Evolutionary conservation across 257 asterid genomes (phyloP), one percentile per base, ranked within the genome.

Genomic region (Jaltomata sinuosa): DNA sequence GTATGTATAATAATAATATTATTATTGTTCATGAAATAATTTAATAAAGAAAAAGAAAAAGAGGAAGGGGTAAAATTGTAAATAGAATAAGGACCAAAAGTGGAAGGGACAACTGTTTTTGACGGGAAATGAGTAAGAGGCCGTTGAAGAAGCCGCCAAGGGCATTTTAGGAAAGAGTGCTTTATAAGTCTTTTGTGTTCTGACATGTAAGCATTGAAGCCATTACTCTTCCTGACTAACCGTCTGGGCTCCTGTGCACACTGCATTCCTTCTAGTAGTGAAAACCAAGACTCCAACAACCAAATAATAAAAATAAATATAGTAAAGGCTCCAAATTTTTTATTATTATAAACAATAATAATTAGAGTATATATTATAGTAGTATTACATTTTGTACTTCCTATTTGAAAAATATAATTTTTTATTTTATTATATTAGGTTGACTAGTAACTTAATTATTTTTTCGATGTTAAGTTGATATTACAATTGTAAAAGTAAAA

Each of bases 201-300:
- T 45, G 80, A 83, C 67, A 64, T 16, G 67, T 72, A 32, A 83
- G 80, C 40, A 45, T 65, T 67, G 42, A 49, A 49, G 29, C 81
- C 77, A 65, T 32, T 49, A 36, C 68, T 81, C 36, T 10, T 57
- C 12, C 53, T 80, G 81, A 64, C 83, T 80, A 32, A 88, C 93
- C 90, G 91, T 87, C 89, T 84, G 84, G 85, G 89, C 87, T 65
- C 85, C 89, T 86, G 86, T 80, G 88, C 86, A 83, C 29, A 68
- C 16, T 69, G 52, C 25, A 36, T 19, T 72, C 52, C 81, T 29
- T 83, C 62, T 31, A 64, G 84, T 83, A 16, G 64, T 55, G 50
- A 53, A 83, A 34, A 90, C 71, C 61, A 40, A 87, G 22, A 52
- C 83, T 67, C 64, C 82, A 27, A 8, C 38, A 25, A 74, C 10